These are phyloP conservation scores for Rhamnella rubrinervis DNA, from an alignment of 331 rosid genomes.

Conservation along the genomic window DNA sequence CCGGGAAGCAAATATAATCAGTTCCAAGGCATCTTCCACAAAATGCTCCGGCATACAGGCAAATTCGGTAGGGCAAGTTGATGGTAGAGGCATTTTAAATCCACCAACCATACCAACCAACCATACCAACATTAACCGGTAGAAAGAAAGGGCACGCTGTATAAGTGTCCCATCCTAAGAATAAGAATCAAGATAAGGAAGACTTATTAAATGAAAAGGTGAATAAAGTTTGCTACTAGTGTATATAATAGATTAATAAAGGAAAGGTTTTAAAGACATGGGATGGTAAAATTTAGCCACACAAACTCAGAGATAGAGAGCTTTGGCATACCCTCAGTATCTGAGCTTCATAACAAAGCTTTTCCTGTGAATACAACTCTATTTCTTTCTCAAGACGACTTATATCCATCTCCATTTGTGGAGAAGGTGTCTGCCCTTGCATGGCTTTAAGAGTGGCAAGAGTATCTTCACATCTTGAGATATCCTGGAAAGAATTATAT, in stretches of 20 bases:
- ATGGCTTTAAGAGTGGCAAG: constrained; percentile 72
- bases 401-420: constrained; percentile 57
- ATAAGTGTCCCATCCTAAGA: constrained; percentile 73
- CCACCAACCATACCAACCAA: constrained; percentile 95
- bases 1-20: constrained; percentile 92
- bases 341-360: constrained; percentile 90
- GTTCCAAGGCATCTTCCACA: constrained; percentile 98
- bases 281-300: neutral
- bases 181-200: constrained; percentile 22
- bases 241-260: neutral
- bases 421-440: constrained; percentile 69
- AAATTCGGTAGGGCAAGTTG: constrained; percentile 77
- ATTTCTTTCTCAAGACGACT: constrained; percentile 86
- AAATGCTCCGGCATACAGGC: constrained; percentile 97
- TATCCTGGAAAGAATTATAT: constrained; percentile 56
- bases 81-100: constrained; percentile 91
- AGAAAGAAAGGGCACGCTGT: constrained; percentile 78
- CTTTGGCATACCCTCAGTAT: constrained; percentile 67
- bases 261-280: neutral
- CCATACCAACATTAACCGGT: constrained; percentile 92
- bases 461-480: constrained; percentile 86
- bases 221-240: neutral
- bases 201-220: neutral
- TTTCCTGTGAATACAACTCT: constrained; percentile 81
- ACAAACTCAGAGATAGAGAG: neutral